Percentiles rank a stretch among this genome's conserved stretches.
phyloP scores from a whole-genome alignment of 1,284 basidiomycete species.

The Ceratobasidium sp. region DNA sequence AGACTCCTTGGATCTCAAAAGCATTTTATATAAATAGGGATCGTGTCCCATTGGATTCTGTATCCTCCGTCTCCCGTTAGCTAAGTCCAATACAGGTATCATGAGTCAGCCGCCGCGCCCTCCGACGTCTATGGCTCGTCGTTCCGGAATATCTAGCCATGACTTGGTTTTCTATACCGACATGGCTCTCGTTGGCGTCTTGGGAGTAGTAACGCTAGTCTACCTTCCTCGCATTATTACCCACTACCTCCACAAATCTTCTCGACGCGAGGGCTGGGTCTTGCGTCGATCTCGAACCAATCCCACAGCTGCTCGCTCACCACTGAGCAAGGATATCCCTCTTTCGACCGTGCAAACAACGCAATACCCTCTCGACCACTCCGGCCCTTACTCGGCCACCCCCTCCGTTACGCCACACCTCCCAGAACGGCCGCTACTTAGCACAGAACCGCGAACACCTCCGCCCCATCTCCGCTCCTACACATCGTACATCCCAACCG shows the following conservation, averaged over 20 bases:
- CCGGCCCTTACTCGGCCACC: neutral
- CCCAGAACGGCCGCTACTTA: too few relatives aligned
- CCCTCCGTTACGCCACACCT: neutral
- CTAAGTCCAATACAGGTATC: neutral
- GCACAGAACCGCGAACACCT: too few relatives aligned
- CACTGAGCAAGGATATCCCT: neutral
- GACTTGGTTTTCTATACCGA: conserved; percentile 24
- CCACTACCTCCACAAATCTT: conserved; percentile 22
- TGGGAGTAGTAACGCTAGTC: conserved; percentile 1
- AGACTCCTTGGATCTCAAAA: neutral
- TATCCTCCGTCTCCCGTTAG: neutral
- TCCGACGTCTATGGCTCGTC: neutral
- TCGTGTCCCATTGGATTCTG: neutral
- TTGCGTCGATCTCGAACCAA: neutral
- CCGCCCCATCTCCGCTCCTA: neutral
- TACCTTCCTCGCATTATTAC: conserved; percentile 25
- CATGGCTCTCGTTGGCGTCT: conserved; percentile 24
- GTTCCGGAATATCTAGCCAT: neutral
- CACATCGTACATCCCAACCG: neutral
- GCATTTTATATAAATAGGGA: neutral
- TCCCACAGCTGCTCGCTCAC: neutral
- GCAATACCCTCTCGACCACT: conserved; percentile 2
- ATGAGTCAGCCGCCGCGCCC: neutral
- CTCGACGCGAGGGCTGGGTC: conserved; percentile 22
- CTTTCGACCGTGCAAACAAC: neutral